phyloP scores from a whole-genome alignment of 495 filamentous ascomycete genomes.

The Xylaria cubensis region DNA sequence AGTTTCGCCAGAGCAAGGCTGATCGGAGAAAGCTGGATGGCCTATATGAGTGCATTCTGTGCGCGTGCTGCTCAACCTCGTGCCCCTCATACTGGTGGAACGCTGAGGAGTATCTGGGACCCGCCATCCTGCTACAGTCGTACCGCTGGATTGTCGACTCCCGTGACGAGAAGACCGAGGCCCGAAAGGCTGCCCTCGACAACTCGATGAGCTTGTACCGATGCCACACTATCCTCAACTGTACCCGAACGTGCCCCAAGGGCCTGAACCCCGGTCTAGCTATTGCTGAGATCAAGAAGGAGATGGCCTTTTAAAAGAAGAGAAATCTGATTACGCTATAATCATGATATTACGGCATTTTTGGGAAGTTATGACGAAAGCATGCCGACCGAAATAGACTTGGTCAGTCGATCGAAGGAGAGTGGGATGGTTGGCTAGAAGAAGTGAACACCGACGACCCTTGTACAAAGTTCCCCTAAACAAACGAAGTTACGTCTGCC shows the following conservation, averaged over 20 bases:
- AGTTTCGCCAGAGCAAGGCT: conserved; percentile 85
- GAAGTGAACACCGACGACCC: conserved; percentile 21
- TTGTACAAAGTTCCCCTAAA: conserved; percentile 39
- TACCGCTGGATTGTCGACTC: conserved; percentile 96
- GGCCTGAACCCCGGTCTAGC: conserved; percentile 93
- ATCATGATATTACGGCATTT: not conserved
- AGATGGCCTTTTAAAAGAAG: conserved; percentile 71
- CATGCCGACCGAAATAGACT: conserved; percentile 14
- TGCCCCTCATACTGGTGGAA: conserved; percentile 99
- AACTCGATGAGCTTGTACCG: conserved; percentile 99
- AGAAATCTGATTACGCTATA: not conserved
- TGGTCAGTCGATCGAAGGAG: not conserved
- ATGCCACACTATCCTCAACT: conserved; percentile 99
- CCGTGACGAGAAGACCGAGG: conserved; percentile 83
- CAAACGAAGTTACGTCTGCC: conserved; percentile 32
- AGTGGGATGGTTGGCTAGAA: conserved; percentile 17
- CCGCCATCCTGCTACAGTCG: conserved; percentile 92
- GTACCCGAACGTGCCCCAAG: conserved; percentile 96
- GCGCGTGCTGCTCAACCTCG: conserved; percentile 97
- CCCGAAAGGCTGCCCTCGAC: conserved; percentile 89
- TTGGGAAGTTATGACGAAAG: not conserved
- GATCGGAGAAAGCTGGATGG: conserved; percentile 97
- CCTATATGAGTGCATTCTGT: conserved; percentile 98
- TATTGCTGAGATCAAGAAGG: conserved; percentile 98
- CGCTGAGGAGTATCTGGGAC: conserved; percentile 95